Evolutionary conservation across 2,329 filamentous ascomycete genomes (phyloP).

Genomic region (Aureobasidium namibiae): DNA sequence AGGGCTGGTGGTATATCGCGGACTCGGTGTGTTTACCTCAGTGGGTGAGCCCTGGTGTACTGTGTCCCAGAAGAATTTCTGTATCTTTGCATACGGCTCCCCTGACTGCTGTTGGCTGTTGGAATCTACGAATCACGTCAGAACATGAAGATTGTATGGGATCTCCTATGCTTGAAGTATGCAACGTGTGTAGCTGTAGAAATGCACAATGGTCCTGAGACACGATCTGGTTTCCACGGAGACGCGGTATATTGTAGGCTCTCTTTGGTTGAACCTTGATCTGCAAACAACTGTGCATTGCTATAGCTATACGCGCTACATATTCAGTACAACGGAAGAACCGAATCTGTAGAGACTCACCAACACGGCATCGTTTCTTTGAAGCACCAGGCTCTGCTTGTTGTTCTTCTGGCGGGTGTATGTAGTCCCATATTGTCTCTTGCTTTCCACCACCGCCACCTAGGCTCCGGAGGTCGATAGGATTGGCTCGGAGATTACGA

Average conservation of each 20-base stretch:
- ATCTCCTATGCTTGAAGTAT: not conserved
- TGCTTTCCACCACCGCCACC: slow-evolving; percentile 4
- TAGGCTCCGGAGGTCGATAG: slow-evolving; percentile 3
- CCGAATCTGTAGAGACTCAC: not conserved
- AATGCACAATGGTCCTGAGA: not conserved
- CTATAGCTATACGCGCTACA: not conserved
- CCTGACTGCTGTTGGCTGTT: not conserved
- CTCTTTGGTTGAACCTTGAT: not conserved
- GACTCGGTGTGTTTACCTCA: slow-evolving; percentile 5
- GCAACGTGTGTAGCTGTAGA: not conserved
- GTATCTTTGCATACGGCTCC: not conserved
- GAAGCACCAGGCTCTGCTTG: not conserved
- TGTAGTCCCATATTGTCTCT: not conserved
- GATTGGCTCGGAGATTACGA: not conserved
- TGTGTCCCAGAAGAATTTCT: not conserved
- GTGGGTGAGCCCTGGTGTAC: slow-evolving; percentile 1
- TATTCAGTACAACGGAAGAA: not conserved
- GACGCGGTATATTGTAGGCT: not conserved
- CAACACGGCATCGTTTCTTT: not conserved
- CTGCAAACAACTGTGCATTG: not conserved
- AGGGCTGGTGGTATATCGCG: not conserved
- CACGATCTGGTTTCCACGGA: not conserved
- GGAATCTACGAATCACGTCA: not conserved
- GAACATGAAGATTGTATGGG: not conserved
- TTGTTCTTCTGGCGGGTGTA: not conserved